These are phyloP conservation scores for Mariannaea sp. DNA, from an alignment of 2,329 filamentous ascomycete species.

Conservation along the genomic window DNA sequence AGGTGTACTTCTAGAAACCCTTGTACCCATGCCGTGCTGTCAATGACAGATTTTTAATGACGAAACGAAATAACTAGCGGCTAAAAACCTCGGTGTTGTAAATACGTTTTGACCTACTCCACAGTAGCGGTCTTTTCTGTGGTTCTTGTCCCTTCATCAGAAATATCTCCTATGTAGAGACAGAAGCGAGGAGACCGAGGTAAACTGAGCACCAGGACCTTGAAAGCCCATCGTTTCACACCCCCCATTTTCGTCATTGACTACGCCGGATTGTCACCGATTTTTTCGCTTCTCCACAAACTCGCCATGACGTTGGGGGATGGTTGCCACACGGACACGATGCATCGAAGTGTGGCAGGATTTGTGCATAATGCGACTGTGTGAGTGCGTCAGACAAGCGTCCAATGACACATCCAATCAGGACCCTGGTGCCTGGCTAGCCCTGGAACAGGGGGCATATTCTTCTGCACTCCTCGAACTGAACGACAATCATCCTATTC, in stretches of 20 bases:
- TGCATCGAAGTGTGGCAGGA: background rate
- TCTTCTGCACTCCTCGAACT: background rate
- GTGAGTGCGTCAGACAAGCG: constrained; percentile 11
- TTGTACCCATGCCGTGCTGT: constrained; percentile 2
- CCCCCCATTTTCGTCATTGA: constrained; percentile 5
- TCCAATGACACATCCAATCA: background rate
- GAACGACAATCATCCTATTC: constrained; percentile 22
- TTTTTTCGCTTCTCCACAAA: constrained; percentile 18
- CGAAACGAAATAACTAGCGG: background rate
- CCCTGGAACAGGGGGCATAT: background rate
- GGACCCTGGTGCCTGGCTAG: constrained; percentile 1
- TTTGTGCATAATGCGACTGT: constrained; percentile 21
- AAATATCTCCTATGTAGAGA: too few relatives aligned
- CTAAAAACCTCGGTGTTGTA: too few relatives aligned
- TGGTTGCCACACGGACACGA: constrained; percentile 5
- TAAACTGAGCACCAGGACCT: background rate
- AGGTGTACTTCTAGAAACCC: background rate
- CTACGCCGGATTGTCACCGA: constrained; percentile 21
- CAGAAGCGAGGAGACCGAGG: too few relatives aligned
- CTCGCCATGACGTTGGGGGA: constrained; percentile 21
- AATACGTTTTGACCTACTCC: too few relatives aligned
- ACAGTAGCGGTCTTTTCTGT: too few relatives aligned
- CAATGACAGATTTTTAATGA: background rate
- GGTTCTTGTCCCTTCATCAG: too few relatives aligned
- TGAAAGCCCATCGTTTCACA: background rate